Evolutionary conservation across 768 basidiomycete species (phyloP).

Genomic region (Russula sp.): DNA sequence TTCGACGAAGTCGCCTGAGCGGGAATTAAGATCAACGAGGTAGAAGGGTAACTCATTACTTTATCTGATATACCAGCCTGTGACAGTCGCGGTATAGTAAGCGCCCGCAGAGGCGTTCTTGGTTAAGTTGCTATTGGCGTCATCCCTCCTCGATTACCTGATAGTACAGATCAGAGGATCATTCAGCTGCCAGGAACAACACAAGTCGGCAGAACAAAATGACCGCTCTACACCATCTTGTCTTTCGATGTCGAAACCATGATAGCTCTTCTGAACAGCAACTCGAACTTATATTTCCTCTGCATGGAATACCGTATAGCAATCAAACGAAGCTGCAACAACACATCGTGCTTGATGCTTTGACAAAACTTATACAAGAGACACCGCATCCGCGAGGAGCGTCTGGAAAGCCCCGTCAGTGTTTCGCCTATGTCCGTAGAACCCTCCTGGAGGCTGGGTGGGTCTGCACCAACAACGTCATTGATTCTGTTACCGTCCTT

Average conservation of each 20-base stretch:
- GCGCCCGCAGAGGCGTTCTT: too few species aligned
- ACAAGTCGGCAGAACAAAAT: not conserved
- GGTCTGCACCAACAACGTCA: slow-evolving; percentile 42
- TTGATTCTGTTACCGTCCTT: slow-evolving; percentile 33
- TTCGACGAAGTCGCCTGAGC: not conserved
- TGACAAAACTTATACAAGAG: too few species aligned
- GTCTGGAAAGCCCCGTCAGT: not conserved
- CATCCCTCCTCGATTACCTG: not conserved
- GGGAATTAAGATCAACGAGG: not conserved
- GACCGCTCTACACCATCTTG: not conserved
- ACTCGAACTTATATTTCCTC: too few species aligned
- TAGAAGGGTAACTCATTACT: not conserved
- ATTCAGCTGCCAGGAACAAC: too few species aligned
- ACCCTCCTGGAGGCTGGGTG: slow-evolving; percentile 38
- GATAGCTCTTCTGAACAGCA: not conserved
- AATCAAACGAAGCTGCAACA: not conserved
- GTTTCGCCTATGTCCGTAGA: not conserved
- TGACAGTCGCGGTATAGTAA: too few species aligned
- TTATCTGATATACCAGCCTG: not conserved
- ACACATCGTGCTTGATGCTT: not conserved
- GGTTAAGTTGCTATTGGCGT: too few species aligned
- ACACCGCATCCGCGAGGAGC: too few species aligned
- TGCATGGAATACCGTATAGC: not conserved
- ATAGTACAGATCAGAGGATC: not conserved
- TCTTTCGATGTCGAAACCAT: not conserved